A percentile compares a stretch with the other conserved stretches of the same genome.
These are phyloP conservation scores for Carpinus viminea DNA, from an alignment of 306 rosid genomes.

Conservation along the genomic window DNA sequence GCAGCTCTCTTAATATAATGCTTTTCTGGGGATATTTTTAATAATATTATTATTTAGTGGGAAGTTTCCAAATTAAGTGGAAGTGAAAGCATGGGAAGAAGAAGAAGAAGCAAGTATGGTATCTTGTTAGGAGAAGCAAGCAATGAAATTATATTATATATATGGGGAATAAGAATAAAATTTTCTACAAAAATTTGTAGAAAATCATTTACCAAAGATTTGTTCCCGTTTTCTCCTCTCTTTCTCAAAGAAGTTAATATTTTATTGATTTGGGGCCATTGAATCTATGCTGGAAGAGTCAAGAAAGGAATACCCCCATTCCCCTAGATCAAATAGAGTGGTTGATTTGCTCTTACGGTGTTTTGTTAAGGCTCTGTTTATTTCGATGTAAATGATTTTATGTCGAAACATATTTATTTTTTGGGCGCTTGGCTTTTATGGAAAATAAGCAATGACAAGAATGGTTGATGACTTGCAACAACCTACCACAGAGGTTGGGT, in stretches of 20 bases:
- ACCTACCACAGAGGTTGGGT: too few species aligned
- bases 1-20: neutral
- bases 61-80: neutral
- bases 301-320: too few species aligned
- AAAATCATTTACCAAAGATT: neutral
- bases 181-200: neutral
- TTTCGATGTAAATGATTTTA: too few species aligned
- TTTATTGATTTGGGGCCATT: too few species aligned
- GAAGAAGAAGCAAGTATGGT: neutral
- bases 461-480: too few species aligned
- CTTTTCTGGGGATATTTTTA: neutral
- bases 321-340: too few species aligned
- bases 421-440: too few species aligned
- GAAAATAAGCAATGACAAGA: too few species aligned
- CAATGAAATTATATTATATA: neutral
- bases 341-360: too few species aligned
- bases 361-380: too few species aligned
- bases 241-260: neutral
- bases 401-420: too few species aligned
- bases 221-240: neutral
- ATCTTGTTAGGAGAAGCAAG: neutral
- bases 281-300: too few species aligned
- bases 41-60: neutral
- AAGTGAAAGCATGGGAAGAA: slow-evolving; percentile 6
- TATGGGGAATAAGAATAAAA: neutral